phyloP scores from a whole-genome alignment of 2,329 filamentous ascomycete genomes.

The Colletotrichum sp. region DNA sequence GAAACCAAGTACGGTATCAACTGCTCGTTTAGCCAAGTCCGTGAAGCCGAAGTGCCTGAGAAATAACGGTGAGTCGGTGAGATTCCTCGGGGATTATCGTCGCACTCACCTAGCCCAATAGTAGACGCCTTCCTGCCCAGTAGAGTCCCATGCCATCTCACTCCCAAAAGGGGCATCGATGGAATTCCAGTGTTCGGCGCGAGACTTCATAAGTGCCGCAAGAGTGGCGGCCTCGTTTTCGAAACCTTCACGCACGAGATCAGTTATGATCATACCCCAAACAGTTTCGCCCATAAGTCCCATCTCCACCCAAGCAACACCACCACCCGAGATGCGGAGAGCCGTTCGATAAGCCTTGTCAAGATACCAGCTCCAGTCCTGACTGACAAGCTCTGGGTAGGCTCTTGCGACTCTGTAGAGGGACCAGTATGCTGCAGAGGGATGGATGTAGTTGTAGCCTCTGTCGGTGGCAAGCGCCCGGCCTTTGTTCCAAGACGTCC shows the following conservation, averaged over 20 bases:
- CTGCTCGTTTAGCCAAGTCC: conserved; percentile 49
- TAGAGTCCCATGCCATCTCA: conserved; percentile 69
- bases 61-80: neutral
- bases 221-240: conserved; percentile 38
- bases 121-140: conserved; percentile 66
- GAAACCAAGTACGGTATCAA: conserved; percentile 60
- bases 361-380: conserved; percentile 60
- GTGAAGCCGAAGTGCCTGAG: conserved; percentile 52
- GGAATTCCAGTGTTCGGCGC: conserved; percentile 55
- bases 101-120: conserved; percentile 56
- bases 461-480: conserved; percentile 51
- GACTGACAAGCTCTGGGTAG: conserved; percentile 44
- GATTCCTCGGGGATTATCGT: neutral
- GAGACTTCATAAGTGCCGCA: conserved; percentile 47
- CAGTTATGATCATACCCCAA: conserved; percentile 55
- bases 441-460: conserved; percentile 66
- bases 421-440: conserved; percentile 60
- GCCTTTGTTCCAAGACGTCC: conserved; percentile 33
- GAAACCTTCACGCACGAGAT: conserved; percentile 51
- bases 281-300: conserved; percentile 67
- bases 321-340: conserved; percentile 39
- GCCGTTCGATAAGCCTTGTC: conserved; percentile 58
- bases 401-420: conserved; percentile 59
- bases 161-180: conserved; percentile 61
- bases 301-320: conserved; percentile 40